These are phyloP conservation scores for Aspergillus heteromorphus DNA, from an alignment of 495 filamentous ascomycete species.

Conservation along the genomic window DNA sequence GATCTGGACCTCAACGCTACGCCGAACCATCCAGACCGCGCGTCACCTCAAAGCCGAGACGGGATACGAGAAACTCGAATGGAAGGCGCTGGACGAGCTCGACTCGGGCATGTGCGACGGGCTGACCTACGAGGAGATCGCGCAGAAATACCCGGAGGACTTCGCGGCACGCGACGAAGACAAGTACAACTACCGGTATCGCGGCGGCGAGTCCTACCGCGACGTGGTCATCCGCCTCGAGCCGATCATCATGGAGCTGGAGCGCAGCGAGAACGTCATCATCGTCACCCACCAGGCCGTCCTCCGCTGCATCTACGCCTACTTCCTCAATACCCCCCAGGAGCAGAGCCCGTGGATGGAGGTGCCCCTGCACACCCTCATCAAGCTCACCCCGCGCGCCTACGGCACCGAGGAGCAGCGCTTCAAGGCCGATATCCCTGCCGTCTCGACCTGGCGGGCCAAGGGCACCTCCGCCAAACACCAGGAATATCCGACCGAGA, in stretches of 20 bases:
- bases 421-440: constrained; percentile 83
- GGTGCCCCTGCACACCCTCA: constrained; percentile 88
- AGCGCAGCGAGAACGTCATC: constrained; percentile 91
- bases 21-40: constrained; percentile 87
- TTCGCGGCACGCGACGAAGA: constrained; percentile 92
- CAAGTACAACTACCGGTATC: constrained; percentile 98
- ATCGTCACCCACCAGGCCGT: constrained; percentile 98
- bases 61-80: constrained; percentile 85
- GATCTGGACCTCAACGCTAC: constrained; percentile 94
- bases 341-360: constrained; percentile 96
- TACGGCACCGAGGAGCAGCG: constrained; percentile 86
- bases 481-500: constrained; percentile 38
- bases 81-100: constrained; percentile 97
- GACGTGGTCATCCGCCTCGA: constrained; percentile 97
- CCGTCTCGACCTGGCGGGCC: constrained; percentile 88
- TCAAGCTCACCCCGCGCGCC: constrained; percentile 92
- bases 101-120: constrained; percentile 96
- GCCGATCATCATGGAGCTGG: constrained; percentile 98
- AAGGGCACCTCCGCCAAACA: constrained; percentile 86
- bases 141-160: constrained; percentile 84
- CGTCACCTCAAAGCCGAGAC: constrained; percentile 61
- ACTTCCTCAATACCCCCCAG: constrained; percentile 95
- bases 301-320: constrained; percentile 92
- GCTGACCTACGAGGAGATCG: constrained; percentile 90
- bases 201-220: constrained; percentile 92